Evolutionary conservation across 2,329 filamentous ascomycete genomes (phyloP).

Genomic region (Lizonia empirigonia): DNA sequence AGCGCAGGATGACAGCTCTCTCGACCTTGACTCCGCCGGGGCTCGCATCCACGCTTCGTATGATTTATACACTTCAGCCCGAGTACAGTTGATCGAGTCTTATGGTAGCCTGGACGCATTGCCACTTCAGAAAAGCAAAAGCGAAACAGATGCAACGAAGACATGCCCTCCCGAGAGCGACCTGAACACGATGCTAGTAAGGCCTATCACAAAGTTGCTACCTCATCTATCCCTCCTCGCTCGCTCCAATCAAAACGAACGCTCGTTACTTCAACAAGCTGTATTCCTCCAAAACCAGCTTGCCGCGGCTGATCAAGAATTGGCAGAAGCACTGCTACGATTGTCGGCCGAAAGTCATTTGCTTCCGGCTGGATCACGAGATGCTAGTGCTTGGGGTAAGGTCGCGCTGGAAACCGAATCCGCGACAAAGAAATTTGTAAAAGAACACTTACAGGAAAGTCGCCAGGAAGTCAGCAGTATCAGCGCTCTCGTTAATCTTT

Average conservation of each 20-base stretch:
- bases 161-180: background rate
- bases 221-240: slow-evolving; percentile 40
- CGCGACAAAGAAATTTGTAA: slow-evolving; percentile 25
- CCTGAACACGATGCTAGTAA: background rate
- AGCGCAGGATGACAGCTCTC: background rate
- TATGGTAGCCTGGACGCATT: slow-evolving; percentile 29
- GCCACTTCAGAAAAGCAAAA: background rate
- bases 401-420: slow-evolving; percentile 30
- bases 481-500: slow-evolving; percentile 35
- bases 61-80: slow-evolving; percentile 36
- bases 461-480: slow-evolving; percentile 33
- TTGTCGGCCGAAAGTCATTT: slow-evolving; percentile 49
- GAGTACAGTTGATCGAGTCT: slow-evolving; percentile 28
- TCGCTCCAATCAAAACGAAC: slow-evolving; percentile 33
- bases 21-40: slow-evolving; percentile 33
- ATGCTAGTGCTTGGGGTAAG: slow-evolving; percentile 35
- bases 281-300: slow-evolving; percentile 44
- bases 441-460: slow-evolving; percentile 27
- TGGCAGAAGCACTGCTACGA: slow-evolving; percentile 36
- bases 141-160: background rate
- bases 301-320: slow-evolving; percentile 37
- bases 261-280: slow-evolving; percentile 42
- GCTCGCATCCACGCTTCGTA: slow-evolving; percentile 37
- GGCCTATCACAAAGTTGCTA: slow-evolving; percentile 34
- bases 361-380: slow-evolving; percentile 39